Percentiles rank a stretch among this genome's conserved stretches.
Conservation (phyloP, 202 grass and related monocot genomes). For the Elaeis oleifera region DNA sequence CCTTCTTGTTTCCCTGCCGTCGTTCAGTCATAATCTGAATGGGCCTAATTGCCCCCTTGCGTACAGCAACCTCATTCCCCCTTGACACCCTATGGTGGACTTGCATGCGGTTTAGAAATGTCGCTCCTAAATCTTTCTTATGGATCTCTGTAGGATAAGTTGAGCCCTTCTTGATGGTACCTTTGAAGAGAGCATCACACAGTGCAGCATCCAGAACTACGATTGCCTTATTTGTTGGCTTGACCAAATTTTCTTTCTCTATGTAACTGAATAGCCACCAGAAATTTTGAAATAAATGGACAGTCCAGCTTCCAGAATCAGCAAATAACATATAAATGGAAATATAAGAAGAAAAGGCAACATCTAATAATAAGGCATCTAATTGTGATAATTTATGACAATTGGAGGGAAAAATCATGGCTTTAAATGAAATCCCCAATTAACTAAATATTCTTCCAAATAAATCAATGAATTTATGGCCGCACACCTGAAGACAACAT, state of each 20-base stretch:
- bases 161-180: slow-evolving; percentile 75
- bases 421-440: slow-evolving; percentile 1
- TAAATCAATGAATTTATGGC: neutral
- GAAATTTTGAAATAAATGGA: too few species aligned
- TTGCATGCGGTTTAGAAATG: slow-evolving; percentile 86
- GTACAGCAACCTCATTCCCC: slow-evolving; percentile 52
- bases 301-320: too few species aligned
- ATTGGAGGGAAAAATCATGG: too few species aligned
- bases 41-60: slow-evolving; percentile 69
- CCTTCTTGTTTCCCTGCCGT: slow-evolving; percentile 90
- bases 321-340: too few species aligned
- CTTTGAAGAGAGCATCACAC: slow-evolving; percentile 94
- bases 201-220: slow-evolving; percentile 62
- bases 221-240: slow-evolving; percentile 60
- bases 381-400: too few species aligned
- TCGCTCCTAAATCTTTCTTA: slow-evolving; percentile 69
- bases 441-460: neutral
- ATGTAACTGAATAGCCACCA: slow-evolving; percentile 41
- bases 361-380: too few species aligned
- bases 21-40: slow-evolving; percentile 95
- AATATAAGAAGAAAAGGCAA: too few species aligned
- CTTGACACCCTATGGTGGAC: slow-evolving; percentile 65
- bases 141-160: slow-evolving; percentile 75
- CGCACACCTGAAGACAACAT: slow-evolving; percentile 71
- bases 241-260: slow-evolving; percentile 96